Base-by-base conservation (phyloP, 192 early-diverging fungal genomes). In the Bifiguratus adelaidae region DNA sequence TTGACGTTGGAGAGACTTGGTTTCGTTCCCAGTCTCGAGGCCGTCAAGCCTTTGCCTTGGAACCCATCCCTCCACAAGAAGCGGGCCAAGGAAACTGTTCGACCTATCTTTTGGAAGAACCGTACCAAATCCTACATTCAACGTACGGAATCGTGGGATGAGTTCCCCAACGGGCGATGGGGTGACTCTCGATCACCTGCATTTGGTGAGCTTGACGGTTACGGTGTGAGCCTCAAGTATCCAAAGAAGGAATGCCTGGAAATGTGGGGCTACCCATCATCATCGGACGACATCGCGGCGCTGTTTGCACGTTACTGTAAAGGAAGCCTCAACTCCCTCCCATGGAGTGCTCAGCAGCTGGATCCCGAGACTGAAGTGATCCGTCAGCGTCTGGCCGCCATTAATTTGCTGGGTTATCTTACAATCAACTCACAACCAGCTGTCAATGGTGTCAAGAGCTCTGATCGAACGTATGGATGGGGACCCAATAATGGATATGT, bases 51-150 rank as follows among this genome's bases (percentile, higher is more conserved):
- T 20, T 21, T 65, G 30, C 56, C 62, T 25, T 65, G 62, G 62
- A 60, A 54, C 20, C 62, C 62, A 43, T 88, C 89, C 52, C 74
- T 95, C 44, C 80, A 78, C 18, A 73, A 82, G 56, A 93, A 93
- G 67, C 84, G 88, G 46, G 80, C 86, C 33, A 85, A 88, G 62
- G 95, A 98, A 68, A 89, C 78, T 54, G 95, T 98, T 41, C 90
- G 95, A 15, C 95, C 95, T 36, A 98, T 98, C 58, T 96, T 95
- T 57, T 98, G 95, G 95, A 78, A 85, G 65, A 95, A 98, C 76
- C 84, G 91, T 38, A 77, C 87, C 12, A 81, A 85, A 50, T 85
- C 81, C 58, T 95, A 97, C 68, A 88, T 95, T 60, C 61, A 70
- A 58, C 77, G 84, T 51, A 97, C 94, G 2, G 90, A 89, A 60